Percentiles rank a stretch among this genome's conserved stretches.
Evolutionary conservation across 352 stramenopile genomes (phyloP).

Genomic region (Blastocystis sp.): DNA sequence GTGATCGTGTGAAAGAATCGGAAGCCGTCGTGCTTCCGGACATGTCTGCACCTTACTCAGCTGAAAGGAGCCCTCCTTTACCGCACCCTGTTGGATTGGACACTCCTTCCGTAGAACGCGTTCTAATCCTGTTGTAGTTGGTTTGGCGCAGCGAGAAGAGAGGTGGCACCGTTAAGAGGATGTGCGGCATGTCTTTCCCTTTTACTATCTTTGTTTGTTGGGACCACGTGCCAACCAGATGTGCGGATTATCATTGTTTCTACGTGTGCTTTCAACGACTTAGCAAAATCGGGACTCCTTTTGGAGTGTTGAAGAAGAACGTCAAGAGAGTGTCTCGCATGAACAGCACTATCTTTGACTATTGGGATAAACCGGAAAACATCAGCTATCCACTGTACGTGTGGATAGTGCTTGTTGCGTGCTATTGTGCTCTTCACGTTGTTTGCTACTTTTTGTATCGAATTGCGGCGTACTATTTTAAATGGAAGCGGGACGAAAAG

Average conservation of each 20-base stretch:
- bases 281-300: no score
- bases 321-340: background rate
- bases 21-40: background rate
- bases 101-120: no score
- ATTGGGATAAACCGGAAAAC: background rate
- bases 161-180: no score
- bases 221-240: no score
- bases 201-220: no score
- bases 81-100: no score
- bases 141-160: no score
- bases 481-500: slow-evolving; percentile 42
- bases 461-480: slow-evolving; percentile 22
- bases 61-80: background rate
- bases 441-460: slow-evolving; percentile 14
- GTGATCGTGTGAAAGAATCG: background rate
- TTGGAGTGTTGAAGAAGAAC: no score
- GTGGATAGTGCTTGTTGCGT: background rate
- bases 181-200: no score
- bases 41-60: slow-evolving; percentile 40
- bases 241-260: no score
- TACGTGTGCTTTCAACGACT: no score
- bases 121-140: no score
- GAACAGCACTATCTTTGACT: background rate
- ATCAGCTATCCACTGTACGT: background rate
- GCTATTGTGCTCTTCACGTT: slow-evolving; percentile 27